Evolutionary conservation across 768 basidiomycete species (phyloP), one percentile per base, ranked within the genome.

Genomic region (Auricularia sp.): DNA sequence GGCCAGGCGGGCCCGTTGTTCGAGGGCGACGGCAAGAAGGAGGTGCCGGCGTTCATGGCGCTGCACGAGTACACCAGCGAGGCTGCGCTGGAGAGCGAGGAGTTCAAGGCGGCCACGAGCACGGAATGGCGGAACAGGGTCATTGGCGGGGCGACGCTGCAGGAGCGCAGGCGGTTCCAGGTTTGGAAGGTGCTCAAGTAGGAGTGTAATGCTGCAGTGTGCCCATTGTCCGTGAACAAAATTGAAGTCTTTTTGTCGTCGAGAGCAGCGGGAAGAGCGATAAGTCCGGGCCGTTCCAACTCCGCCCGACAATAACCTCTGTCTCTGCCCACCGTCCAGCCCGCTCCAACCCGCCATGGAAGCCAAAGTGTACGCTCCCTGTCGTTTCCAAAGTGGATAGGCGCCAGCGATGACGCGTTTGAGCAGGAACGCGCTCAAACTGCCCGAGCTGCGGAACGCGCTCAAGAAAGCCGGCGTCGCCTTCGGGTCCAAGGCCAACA

Each of bases 361-460:
- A 33, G 62, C 76, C 35, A 77, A 78, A 67, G 70, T 80, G 76
- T 77, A 66, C 39, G 75, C 73, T 42, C 12, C 12, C n/a, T n/a
- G n/a, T n/a, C n/a, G n/a, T n/a, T n/a, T n/a, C n/a, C n/a, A 11
- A 33, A 23, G 3, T 61, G 63, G 44, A 62, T 23, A 12, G 10
- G 42, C 21, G 29, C 14, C 23, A 11, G 12, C 18, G 12, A 62
- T 65, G 14, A 65, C 63, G 35, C 36, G 29, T 21, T n/a, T 11
- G 18, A 23, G 64, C 70, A 80, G 80, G 65, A 86, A 84, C 73
- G 74, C 84, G 0, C 84, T 90, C 77, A 88, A 87, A 73, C 88
- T 88, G 71, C 80, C 81, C 42, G 87, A 90, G 68, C 84, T 90
- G 73, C 84, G 77, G 70, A 79, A 82, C 64, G 81, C 89, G 66